phyloP scores from a whole-genome alignment of 352 stramenopile species.

The Plasmopara muralis region DNA sequence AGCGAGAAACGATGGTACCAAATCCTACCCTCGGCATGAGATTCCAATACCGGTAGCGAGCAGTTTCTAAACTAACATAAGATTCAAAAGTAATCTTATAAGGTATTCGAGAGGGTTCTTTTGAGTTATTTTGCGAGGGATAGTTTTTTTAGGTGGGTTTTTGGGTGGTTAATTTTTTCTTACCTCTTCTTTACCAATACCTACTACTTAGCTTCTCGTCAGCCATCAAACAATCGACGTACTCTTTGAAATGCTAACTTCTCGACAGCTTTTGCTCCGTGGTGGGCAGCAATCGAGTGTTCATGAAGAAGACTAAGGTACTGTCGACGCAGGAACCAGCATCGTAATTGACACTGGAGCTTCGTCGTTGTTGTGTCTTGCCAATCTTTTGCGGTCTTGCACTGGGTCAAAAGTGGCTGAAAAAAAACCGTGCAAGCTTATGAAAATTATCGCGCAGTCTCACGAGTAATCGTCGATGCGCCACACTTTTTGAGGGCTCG shows the following conservation, averaged over 20 bases:
- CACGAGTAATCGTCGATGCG: slow-evolving; percentile 32
- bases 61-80: too few relatives aligned
- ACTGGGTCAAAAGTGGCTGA: slow-evolving; percentile 26
- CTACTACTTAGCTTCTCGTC: slow-evolving; percentile 7
- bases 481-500: slow-evolving; percentile 28
- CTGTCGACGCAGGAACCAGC: slow-evolving; percentile 38
- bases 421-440: slow-evolving; percentile 43
- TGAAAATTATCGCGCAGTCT: slow-evolving; percentile 40
- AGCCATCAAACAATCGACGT: slow-evolving; percentile 20
- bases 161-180: too few relatives aligned
- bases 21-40: too few relatives aligned
- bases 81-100: too few relatives aligned
- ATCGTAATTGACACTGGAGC: slow-evolving; percentile 38
- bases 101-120: too few relatives aligned
- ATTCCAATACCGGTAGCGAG: too few relatives aligned
- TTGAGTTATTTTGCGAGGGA: too few relatives aligned
- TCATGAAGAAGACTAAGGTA: slow-evolving; percentile 34
- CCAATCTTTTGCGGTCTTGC: slow-evolving; percentile 26
- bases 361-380: slow-evolving; percentile 32
- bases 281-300: slow-evolving; percentile 16
- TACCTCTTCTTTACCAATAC: too few relatives aligned
- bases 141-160: too few relatives aligned
- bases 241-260: slow-evolving; percentile 22
- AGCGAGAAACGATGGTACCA: too few relatives aligned
- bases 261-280: slow-evolving; percentile 21